These are phyloP conservation scores for Lactarius hengduanensis DNA, from an alignment of 768 basidiomycete species.

Conservation along the genomic window DNA sequence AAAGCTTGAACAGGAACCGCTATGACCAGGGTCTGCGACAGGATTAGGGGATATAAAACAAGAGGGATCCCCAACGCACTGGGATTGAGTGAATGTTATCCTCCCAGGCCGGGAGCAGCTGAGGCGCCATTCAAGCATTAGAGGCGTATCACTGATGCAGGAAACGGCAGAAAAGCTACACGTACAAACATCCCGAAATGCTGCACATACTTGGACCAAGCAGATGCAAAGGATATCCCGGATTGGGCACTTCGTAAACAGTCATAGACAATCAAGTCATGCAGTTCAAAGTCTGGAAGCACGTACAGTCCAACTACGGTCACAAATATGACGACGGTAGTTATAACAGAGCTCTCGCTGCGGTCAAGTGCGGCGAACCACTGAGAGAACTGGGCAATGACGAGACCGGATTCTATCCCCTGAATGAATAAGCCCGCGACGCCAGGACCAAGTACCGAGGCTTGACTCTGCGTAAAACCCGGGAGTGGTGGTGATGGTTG, in stretches of 20 bases:
- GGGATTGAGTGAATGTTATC: constrained; percentile 2
- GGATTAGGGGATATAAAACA: neutral
- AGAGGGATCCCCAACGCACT: neutral
- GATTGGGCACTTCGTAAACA: constrained; percentile 6
- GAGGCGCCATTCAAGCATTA: neutral
- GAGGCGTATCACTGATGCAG: neutral
- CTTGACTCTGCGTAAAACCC: too few species aligned
- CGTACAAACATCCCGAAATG: constrained; percentile 1
- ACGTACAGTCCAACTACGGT: neutral
- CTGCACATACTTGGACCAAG: constrained; percentile 8
- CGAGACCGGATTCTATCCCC: too few species aligned
- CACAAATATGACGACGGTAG: too few species aligned
- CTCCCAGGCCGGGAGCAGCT: neutral
- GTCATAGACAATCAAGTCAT: neutral
- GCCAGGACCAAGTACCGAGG: too few species aligned
- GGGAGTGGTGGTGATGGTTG: too few species aligned
- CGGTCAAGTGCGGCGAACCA: too few species aligned
- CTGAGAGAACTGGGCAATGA: too few species aligned
- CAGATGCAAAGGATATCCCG: constrained; percentile 4
- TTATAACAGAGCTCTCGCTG: too few species aligned
- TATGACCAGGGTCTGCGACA: constrained; percentile 5
- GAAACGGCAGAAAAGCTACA: neutral
- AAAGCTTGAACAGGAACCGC: constrained; percentile 12
- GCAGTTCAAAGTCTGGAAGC: too few species aligned
- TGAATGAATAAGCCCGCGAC: too few species aligned